Evolutionary conservation across 2,329 filamentous ascomycete species (phyloP), one percentile per base, ranked within the genome.

Genomic region (Penicillium expansum): DNA sequence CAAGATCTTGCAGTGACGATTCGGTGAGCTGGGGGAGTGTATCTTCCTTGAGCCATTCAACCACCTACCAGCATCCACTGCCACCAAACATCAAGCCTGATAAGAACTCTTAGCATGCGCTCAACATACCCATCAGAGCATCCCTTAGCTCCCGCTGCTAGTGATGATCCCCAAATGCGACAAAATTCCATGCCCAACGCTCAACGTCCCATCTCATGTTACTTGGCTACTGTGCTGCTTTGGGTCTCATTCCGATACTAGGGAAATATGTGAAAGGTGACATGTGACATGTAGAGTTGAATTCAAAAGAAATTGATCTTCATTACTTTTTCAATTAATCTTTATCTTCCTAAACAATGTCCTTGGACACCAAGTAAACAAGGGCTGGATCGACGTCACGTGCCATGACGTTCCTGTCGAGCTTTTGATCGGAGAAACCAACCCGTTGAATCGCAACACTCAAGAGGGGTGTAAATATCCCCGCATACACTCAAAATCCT

Each of bases 381-480:
- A 44, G 39, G 47, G 27, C 27, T 44, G 38, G 18, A 47, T 43
- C 22, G 0, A 35, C 2, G 18, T 62, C 62, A 65, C 62, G 62
- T 65, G 62, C 30, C 62, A 65, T 64, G 62, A 65, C 62, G 62
- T 65, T 45, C 45, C 20, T n/a, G 41, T 47, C 16, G 41, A 56
- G 57, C 61, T 58, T 65, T 61, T 61, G 48, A 35, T 56, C 54
- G 42, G 20, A 39, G 32, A 45, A 27, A 44, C 49, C 24, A 29
- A 24, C 13, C 13, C 32, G 41, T 52, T 39, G 22, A 32, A 33
- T 47, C 48, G 54, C 35, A 47, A 56, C 39, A 29, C 18, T 43
- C 24, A 16, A 29, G 35, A 47, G 42, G 51, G 41, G 35, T 35
- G 38, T 29, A n/a, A 27, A 5, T 27, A 38, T 43, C 35, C 42